Conservation (phyloP, 176 grass and related monocot genomes). For the Lolium rigidum region DNA sequence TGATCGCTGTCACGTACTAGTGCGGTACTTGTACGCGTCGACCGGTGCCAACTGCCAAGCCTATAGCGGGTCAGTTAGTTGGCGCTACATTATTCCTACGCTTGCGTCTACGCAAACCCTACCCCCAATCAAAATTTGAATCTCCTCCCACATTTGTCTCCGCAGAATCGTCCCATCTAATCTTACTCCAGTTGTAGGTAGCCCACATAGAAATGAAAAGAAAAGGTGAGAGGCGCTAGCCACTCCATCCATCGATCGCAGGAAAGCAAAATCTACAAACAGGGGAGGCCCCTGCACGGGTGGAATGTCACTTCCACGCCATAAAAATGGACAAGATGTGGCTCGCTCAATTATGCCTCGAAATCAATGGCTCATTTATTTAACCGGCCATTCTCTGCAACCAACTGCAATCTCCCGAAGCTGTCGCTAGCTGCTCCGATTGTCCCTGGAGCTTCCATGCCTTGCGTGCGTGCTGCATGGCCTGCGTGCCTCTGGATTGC, state of each 20-base stretch:
- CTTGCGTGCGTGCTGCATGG: too few species aligned
- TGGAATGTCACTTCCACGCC: background rate
- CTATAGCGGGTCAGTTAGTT: slow-evolving; percentile 18
- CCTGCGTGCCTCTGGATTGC: too few species aligned
- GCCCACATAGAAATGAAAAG: background rate
- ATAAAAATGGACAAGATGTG: background rate
- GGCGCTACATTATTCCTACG: background rate
- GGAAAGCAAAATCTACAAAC: too few species aligned
- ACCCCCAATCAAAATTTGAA: background rate
- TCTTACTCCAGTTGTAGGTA: background rate
- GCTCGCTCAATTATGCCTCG: background rate
- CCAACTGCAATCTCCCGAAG: background rate
- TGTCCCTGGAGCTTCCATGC: background rate
- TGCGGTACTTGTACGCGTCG: background rate
- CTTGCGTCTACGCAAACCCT: slow-evolving; percentile 44
- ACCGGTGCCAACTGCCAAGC: background rate
- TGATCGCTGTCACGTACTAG: background rate
- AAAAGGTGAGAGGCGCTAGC: background rate
- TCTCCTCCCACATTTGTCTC: background rate
- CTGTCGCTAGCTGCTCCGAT: background rate
- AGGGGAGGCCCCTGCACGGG: background rate
- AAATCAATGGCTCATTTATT: background rate
- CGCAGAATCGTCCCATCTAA: background rate
- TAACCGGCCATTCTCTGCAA: background rate
- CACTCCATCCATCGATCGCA: too few species aligned